Conservation (phyloP, 2,329 filamentous ascomycete species). For the Trichoderma semiorbis region DNA sequence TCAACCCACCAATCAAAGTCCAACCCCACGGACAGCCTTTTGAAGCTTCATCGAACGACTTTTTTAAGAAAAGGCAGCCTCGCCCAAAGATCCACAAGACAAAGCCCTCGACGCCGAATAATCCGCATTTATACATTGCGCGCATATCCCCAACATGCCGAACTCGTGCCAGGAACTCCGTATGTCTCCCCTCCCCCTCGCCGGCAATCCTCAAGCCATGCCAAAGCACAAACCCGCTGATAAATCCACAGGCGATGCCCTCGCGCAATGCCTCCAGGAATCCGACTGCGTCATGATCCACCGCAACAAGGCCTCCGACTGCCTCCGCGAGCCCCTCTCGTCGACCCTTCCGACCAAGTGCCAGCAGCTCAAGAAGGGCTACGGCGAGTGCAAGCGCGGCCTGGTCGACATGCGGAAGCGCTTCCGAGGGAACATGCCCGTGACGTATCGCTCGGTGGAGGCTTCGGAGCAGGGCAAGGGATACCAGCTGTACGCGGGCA, state of each 20-base stretch:
- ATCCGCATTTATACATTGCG: neutral
- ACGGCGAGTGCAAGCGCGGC: conserved; percentile 92
- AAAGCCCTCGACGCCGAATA: neutral
- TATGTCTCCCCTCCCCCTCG: conserved; percentile 47
- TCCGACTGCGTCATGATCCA: conserved; percentile 95
- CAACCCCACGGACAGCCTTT: neutral
- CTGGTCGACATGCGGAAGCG: conserved; percentile 99
- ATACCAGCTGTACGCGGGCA: conserved; percentile 76
- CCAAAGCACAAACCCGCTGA: conserved; percentile 17
- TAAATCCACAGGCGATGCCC: conserved; percentile 67
- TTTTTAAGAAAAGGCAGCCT: neutral
- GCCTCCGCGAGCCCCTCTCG: conserved; percentile 76
- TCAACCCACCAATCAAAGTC: neutral
- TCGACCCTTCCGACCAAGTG: conserved; percentile 82
- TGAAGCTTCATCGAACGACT: conserved; percentile 7
- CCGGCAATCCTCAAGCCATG: neutral
- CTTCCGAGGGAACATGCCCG: conserved; percentile 89
- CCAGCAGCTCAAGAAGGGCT: conserved; percentile 88
- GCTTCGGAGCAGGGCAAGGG: conserved; percentile 50
- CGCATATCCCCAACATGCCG: conserved; percentile 61
- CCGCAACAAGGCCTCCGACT: conserved; percentile 81
- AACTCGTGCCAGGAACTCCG: conserved; percentile 96
- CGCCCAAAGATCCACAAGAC: neutral
- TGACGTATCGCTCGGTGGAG: conserved; percentile 58
- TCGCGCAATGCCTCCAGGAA: conserved; percentile 92